Evolutionary conservation across 306 rosid species (phyloP), one percentile per base, ranked within the genome.

Genomic region (Boehmeria nivea): DNA sequence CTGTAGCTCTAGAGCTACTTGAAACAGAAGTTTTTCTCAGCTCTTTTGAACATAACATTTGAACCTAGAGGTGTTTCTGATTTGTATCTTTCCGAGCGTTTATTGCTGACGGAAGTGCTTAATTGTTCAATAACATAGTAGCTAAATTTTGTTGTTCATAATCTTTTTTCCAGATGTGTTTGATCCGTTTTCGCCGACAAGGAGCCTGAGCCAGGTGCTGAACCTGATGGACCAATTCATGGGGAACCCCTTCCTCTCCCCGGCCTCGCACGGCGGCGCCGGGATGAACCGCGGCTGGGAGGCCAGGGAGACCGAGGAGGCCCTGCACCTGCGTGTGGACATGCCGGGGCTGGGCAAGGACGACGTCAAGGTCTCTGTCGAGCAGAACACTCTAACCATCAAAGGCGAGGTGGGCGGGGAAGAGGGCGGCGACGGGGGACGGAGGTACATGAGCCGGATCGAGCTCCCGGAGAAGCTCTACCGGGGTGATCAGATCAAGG

Each of bases 201-300:
- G 89, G 68, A 87, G 93, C 22, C 24, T 91, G 59, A 75, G 89
- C 43, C 96, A 91, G 76, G 82, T 87, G 7, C 72, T 91, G 72
- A 91, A 82, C 67, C 52, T 74, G 68, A 63, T 87, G 95, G 95
- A 87, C 33, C 91, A 84, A 19, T 19, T 57, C 54, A 18, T 38
- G n/a, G 76, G 28, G 28, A 31, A 42, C 16, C 69, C 69, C 2
- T 16, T 55, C 46, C 26, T 21, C 31, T 55, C 70, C 2, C 51
- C 19, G 13, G 64, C 0, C 42, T 51, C 6, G 60, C 54, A 8
- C 33, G 53, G 18, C 4, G 60, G 45, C 0, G 31, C 24, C 7
- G 60, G 53, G 1, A 6, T 48, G 3, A 28, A 62, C 36, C 65
- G 51, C 1, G 60, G 61, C 3, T 57, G 57, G 66, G 56, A 50